Conservation (phyloP, 495 filamentous ascomycete species). For the Penicillium odoratum region DNA sequence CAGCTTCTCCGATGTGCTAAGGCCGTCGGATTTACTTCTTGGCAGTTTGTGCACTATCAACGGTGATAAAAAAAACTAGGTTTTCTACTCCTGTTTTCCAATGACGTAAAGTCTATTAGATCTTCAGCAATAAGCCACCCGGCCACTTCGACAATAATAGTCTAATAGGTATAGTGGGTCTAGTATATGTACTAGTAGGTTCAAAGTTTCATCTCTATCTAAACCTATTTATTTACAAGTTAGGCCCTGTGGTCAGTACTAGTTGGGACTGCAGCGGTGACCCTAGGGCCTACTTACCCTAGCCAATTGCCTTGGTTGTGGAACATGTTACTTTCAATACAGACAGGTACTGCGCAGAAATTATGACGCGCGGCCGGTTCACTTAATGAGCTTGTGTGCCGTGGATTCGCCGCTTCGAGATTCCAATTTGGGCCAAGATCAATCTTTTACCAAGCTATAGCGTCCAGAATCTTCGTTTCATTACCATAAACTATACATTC, state of each 20-base stretch:
- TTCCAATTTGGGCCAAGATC: constrained; percentile 18
- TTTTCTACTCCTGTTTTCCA: too few relatives aligned
- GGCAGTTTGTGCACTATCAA: neutral
- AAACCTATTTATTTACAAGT: neutral
- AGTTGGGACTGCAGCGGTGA: constrained; percentile 17
- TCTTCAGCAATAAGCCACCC: too few relatives aligned
- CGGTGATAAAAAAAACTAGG: too few relatives aligned
- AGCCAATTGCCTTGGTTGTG: constrained; percentile 3
- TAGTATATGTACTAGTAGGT: neutral
- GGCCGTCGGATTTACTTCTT: neutral
- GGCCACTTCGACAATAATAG: too few relatives aligned
- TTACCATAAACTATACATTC: neutral
- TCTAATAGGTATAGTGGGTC: too few relatives aligned
- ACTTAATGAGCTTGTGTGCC: constrained; percentile 18
- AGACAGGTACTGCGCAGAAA: constrained; percentile 24
- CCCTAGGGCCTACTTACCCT: constrained; percentile 8
- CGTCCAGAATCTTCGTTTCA: neutral
- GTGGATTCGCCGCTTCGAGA: constrained; percentile 10
- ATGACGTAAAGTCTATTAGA: too few relatives aligned
- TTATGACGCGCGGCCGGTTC: constrained; percentile 30
- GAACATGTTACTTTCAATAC: constrained; percentile 14
- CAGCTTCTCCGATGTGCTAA: constrained; percentile 17
- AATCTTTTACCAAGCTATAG: constrained; percentile 8
- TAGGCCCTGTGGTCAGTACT: constrained; percentile 5
- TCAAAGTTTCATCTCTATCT: neutral